Evolutionary conservation across 495 filamentous ascomycete genomes (phyloP).

Genomic region (Penicillium paxilli): DNA sequence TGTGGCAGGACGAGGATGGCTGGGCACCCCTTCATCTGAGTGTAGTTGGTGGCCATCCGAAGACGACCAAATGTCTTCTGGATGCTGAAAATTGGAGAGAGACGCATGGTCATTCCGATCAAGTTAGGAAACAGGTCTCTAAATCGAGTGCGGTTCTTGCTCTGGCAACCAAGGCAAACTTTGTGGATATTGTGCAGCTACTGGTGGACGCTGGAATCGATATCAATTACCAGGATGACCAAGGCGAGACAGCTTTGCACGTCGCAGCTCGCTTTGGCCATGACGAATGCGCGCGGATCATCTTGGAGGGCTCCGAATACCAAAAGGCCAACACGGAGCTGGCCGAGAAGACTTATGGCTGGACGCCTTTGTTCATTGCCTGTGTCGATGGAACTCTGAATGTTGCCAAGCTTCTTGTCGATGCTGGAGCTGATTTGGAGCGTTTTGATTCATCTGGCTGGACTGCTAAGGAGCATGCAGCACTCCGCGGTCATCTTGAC

Average conservation of each 20-base stretch:
- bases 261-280: conserved; percentile 89
- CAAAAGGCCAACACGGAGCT: conserved; percentile 77
- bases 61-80: conserved; percentile 78
- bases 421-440: conserved; percentile 72
- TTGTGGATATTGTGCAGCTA: conserved; percentile 75
- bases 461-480: conserved; percentile 93
- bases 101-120: conserved; percentile 26
- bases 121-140: conserved; percentile 65
- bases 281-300: conserved; percentile 69
- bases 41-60: conserved; percentile 85
- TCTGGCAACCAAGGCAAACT: conserved; percentile 83
- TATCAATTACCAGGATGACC: conserved; percentile 89
- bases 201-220: conserved; percentile 90
- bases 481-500: conserved; percentile 78
- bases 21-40: conserved; percentile 88
- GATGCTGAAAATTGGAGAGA: conserved; percentile 70
- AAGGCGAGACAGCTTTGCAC: conserved; percentile 92
- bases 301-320: conserved; percentile 66
- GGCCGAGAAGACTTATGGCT: conserved; percentile 80
- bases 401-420: conserved; percentile 75
- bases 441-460: conserved; percentile 83
- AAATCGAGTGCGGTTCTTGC: conserved; percentile 90
- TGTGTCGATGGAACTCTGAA: conserved; percentile 79
- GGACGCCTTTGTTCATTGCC: conserved; percentile 92
- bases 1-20: conserved; percentile 92